Evolutionary conservation across 2,329 filamentous ascomycete genomes (phyloP).

Genomic region (Colletotrichum sansevieriae): DNA sequence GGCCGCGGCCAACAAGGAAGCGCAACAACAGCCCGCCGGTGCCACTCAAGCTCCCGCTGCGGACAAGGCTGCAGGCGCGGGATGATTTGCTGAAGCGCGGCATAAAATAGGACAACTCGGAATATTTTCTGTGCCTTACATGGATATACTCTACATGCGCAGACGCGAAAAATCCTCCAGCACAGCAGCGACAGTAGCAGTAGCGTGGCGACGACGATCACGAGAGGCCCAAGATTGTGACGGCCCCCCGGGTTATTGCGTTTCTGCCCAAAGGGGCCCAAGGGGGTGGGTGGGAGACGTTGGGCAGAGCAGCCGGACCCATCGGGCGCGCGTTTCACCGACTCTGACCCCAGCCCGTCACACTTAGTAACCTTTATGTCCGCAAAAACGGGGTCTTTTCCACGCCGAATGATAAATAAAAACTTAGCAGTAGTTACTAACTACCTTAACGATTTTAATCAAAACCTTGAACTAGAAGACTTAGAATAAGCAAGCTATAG

Average conservation of each 20-base stretch:
- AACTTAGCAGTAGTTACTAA: too few species aligned
- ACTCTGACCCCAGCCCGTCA: background rate
- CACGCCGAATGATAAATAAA: too few species aligned
- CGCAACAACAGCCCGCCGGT: slow-evolving; percentile 23
- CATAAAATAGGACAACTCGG: background rate
- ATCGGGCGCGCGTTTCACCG: slow-evolving; percentile 5
- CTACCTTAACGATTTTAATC: too few species aligned
- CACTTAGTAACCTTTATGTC: too few species aligned
- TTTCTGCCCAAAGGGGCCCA: slow-evolving; percentile 16
- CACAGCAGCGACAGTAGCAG: background rate
- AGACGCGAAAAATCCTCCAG: background rate
- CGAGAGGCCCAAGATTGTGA: background rate
- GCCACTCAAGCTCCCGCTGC: slow-evolving; percentile 11
- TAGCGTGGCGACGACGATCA: background rate
- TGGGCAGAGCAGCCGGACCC: slow-evolving; percentile 1
- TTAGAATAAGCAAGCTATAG: too few species aligned
- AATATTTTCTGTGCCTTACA: slow-evolving; percentile 22
- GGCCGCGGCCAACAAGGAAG: slow-evolving; percentile 36
- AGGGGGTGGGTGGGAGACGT: background rate
- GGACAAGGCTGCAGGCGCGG: slow-evolving; percentile 36
- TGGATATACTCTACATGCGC: slow-evolving; percentile 10
- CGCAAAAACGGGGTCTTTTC: too few species aligned
- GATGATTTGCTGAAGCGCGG: slow-evolving; percentile 27
- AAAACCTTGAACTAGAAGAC: too few species aligned
- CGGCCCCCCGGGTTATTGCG: slow-evolving; percentile 8